Evolutionary conservation across 108 stramenopile species (phyloP), one percentile per base, ranked within the genome.

Genomic region (Fistulifera solaris): DNA sequence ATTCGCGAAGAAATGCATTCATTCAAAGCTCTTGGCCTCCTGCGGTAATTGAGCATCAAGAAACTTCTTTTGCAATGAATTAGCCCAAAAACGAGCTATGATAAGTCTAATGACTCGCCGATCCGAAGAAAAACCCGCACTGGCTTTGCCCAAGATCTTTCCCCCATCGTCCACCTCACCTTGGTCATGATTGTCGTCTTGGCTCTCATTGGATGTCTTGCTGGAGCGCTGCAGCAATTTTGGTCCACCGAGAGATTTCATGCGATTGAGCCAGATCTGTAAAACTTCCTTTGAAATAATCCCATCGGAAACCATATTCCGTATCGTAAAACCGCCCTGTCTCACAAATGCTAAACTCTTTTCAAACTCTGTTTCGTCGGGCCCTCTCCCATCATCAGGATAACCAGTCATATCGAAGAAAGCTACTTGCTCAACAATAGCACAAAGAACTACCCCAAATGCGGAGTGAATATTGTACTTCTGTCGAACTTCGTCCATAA

Each of bases 31-130:
- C 31, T 35, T 8, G 3, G 31, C 31, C 31, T 35, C 31, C 44
- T 45, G 16, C 19, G 11, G 19, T 45, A 11, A 14, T 45, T 45
- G 16, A 19, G 44, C 44, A 19, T 45, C 44, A 17, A 66, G 42
- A 47, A 62, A 78, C 21, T 44, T 61, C 27, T 55, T 24, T 52
- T 65, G 73, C 38, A 91, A 35, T 26, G 58, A 53, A 58, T 89
- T 83, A 19, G 87, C 83, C 86, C 87, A 93, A 63, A 64, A 83
- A 10, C 87, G 53, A 26, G 87, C 92, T 46, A 93, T 85, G 25
- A 93, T 42, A 16, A 89, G 56, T 43, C 92, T 76, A 48, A 85
- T 67, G 23, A 93, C 71, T 27, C 92, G 62, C n/a, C 92, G 72
- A 72, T 93, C 92, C 1, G 83, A 79, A 47, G 80, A 60, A 73